phyloP scores from a whole-genome alignment of 2,329 filamentous ascomycete genomes.

The Neonectria ditissima region DNA sequence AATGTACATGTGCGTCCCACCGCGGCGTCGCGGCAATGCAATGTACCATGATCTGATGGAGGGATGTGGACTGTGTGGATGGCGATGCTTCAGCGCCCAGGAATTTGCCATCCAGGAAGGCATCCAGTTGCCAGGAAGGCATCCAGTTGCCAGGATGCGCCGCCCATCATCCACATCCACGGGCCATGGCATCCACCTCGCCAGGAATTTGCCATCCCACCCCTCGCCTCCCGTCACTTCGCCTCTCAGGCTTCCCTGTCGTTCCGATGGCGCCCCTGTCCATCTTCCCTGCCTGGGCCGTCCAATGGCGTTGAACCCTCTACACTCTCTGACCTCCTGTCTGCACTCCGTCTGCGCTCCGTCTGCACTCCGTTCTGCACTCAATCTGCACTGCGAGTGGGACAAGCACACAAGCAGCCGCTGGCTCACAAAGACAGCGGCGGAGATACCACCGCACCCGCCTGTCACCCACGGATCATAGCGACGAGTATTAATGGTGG shows the following conservation, averaged over 20 bases:
- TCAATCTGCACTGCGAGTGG: constrained; percentile 1
- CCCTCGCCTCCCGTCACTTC: constrained; percentile 1
- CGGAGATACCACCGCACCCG: constrained; percentile 9
- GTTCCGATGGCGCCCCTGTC: constrained; percentile 1
- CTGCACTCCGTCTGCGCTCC: too few species aligned
- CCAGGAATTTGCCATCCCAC: constrained; percentile 1
- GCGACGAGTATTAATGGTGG: constrained; percentile 8
- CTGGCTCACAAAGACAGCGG: not conserved
- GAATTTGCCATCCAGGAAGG: not conserved
- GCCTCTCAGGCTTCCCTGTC: not conserved
- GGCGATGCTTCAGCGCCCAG: constrained; percentile 3
- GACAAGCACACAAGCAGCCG: not conserved
- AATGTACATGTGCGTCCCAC: constrained; percentile 13
- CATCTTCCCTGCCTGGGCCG: not conserved
- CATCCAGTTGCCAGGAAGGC: not conserved
- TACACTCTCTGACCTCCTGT: not conserved
- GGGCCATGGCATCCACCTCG: not conserved
- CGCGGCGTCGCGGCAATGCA: constrained; percentile 24
- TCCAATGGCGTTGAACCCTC: not conserved
- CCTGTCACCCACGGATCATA: not conserved
- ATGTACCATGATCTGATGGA: constrained; percentile 29
- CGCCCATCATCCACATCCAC: too few species aligned
- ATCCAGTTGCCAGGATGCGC: not conserved
- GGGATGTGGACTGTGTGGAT: constrained; percentile 6
- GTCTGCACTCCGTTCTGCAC: not conserved